Evolutionary conservation across 257 asterid species (phyloP), one percentile per base, ranked within the genome.

Genomic region (Solanum medicagineum): DNA sequence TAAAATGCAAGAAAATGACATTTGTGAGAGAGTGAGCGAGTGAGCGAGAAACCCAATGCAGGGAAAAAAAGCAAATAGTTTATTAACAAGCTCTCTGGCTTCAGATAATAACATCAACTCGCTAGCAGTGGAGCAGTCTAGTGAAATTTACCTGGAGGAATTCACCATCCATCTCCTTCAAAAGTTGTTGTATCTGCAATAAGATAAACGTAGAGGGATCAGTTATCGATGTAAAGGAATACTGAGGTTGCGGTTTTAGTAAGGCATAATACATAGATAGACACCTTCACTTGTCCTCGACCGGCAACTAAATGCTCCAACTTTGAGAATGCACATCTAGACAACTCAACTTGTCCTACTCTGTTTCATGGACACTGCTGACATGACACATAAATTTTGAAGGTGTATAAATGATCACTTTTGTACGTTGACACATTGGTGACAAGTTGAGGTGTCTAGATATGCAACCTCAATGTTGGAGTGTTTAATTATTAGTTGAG

Each of bases 161-260:
- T 89, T 96, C 99, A 63, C 98, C 99, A 84, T 92, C 98, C 87
- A 96, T 73, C 87, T 92, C 98, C 88, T 93, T 93, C 85, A 96
- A 90, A 85, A 96, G 88, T 75, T 85, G 92, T 81, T 93, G 94
- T 85, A 96, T 90, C 99, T 96, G 95, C 84, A 88, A 29, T 82
- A 83, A 85, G 83, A 86, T 12, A 81, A 87, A 60, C 20, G 56
- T 22, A 40, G 69, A 36, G 32, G 73, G 63, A 36, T 84, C 60
- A 86, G 65, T n/a, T 73, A 44, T 3, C 10, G 82, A 71, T 66
- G 68, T n/a, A 16, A 36, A 4, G 53, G 26, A 56, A 56, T 10
- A 44, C n/a, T 29, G 11, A 19, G 45, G 24, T 14, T 10, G 42
- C 16, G 3, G 47, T 15, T 81, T 54, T 44, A 81, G 59, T 54